A percentile compares a stretch with the other conserved stretches of the same genome.
Evolutionary conservation across 2,329 filamentous ascomycete genomes (phyloP).

Genomic region (Scytalidium lignicola): DNA sequence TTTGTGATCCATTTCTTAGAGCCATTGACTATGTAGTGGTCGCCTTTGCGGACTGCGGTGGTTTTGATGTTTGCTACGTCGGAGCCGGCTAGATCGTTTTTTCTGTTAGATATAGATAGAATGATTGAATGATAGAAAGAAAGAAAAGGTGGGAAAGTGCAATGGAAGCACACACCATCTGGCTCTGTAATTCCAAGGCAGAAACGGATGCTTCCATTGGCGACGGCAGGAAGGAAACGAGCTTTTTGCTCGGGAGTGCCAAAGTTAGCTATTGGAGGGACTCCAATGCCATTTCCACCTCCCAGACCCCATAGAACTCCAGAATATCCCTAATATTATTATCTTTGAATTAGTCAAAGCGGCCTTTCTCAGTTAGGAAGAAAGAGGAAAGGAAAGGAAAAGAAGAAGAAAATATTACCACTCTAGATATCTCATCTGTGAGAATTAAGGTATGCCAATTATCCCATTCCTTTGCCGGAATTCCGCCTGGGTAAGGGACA

Average conservation of each 20-base stretch:
- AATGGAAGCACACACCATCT: conserved; percentile 38
- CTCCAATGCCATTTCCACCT: conserved; percentile 57
- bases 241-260: conserved; percentile 55
- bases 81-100: conserved; percentile 43
- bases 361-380: background rate
- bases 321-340: conserved; percentile 36
- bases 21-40: conserved; percentile 58
- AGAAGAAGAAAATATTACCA: conserved; percentile 23
- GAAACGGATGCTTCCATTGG: conserved; percentile 54
- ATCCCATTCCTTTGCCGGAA: conserved; percentile 45
- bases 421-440: conserved; percentile 49
- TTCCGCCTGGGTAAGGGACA: conserved; percentile 36
- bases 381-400: background rate
- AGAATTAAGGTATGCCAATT: conserved; percentile 51
- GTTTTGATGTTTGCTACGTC: conserved; percentile 61
- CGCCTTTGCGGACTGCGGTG: conserved; percentile 47
- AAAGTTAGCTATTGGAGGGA: conserved; percentile 58
- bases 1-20: conserved; percentile 67
- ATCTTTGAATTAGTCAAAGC: conserved; percentile 3
- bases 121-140: too few relatives aligned
- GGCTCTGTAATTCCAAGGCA: conserved; percentile 64
- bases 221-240: conserved; percentile 54
- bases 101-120: too few relatives aligned
- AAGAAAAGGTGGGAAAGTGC: too few relatives aligned
- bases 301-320: conserved; percentile 54